Conservation (phyloP, 768 basidiomycete genomes). For the Lactarius tabidus region DNA sequence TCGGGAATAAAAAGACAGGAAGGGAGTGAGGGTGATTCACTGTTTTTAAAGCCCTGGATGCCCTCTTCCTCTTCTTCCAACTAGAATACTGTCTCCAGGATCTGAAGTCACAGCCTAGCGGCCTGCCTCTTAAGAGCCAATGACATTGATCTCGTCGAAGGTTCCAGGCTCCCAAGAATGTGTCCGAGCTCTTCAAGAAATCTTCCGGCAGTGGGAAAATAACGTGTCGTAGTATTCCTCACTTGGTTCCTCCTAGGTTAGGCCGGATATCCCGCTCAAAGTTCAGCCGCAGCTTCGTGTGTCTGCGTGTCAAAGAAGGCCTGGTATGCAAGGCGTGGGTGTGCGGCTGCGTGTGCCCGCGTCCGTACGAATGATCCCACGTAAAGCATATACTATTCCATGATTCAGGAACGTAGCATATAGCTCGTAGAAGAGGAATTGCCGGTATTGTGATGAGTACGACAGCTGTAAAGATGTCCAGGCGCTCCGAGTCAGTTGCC, state of each 20-base stretch:
- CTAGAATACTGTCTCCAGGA: constrained; percentile 60
- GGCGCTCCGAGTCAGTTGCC: constrained; percentile 62
- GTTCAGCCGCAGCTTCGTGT: constrained; percentile 45
- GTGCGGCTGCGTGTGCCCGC: constrained; percentile 35
- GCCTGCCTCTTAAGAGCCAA: background rate
- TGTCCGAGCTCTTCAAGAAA: constrained; percentile 48
- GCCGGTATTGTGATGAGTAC: constrained; percentile 61
- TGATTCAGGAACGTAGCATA: constrained; percentile 10
- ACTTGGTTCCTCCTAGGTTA: too few relatives aligned
- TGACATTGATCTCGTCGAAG: constrained; percentile 37
- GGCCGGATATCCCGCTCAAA: constrained; percentile 52
- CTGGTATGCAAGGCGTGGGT: constrained; percentile 55
- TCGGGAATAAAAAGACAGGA: background rate
- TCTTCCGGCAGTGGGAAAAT: constrained; percentile 51
- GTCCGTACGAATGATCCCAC: constrained; percentile 46
- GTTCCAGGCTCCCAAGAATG: constrained; percentile 53
- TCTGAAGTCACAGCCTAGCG: constrained; percentile 35
- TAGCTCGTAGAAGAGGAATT: constrained; percentile 26
- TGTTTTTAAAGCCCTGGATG: constrained; percentile 54
- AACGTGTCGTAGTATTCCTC: constrained; percentile 51
- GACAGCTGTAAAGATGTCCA: constrained; percentile 58
- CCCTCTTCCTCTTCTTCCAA: constrained; percentile 54
- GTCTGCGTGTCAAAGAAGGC: constrained; percentile 55
- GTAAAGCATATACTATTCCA: constrained; percentile 56
- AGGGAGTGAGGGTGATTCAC: constrained; percentile 40